Conservation (phyloP, 257 asterid species). For the Solanum appendiculatum region DNA sequence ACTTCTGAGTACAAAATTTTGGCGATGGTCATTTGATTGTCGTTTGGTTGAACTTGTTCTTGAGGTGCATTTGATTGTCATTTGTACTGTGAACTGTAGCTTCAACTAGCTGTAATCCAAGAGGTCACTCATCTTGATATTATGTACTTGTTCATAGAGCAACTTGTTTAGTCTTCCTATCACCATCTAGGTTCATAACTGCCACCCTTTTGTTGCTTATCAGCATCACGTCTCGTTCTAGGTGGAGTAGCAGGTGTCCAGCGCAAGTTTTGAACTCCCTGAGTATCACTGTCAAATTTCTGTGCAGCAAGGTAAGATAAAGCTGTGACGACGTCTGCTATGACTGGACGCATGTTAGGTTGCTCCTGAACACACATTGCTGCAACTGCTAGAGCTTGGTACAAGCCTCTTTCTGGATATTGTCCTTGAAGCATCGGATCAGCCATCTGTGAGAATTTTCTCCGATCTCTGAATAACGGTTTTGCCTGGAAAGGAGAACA, state of each 20-base stretch:
- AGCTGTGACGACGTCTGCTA: slow-evolving; percentile 89
- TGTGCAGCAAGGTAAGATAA: slow-evolving; percentile 66
- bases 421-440: slow-evolving; percentile 84
- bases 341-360: slow-evolving; percentile 65
- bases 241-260: slow-evolving; percentile 49
- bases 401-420: slow-evolving; percentile 65
- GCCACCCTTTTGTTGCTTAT: slow-evolving; percentile 18
- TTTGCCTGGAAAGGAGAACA: slow-evolving; percentile 48
- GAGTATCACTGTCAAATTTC: slow-evolving; percentile 35
- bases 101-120: neutral
- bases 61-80: neutral
- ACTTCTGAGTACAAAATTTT: neutral
- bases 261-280: slow-evolving; percentile 27
- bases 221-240: slow-evolving; percentile 24
- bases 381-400: slow-evolving; percentile 83
- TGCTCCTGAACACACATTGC: slow-evolving; percentile 92
- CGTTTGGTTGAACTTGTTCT: neutral
- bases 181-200: neutral
- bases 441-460: slow-evolving; percentile 60
- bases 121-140: neutral
- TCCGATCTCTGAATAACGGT: slow-evolving; percentile 74
- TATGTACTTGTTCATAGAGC: slow-evolving; percentile 2
- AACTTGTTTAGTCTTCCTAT: neutral
- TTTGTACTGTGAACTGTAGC: neutral
- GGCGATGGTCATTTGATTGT: neutral